Evolutionary conservation across 345 rosid species (phyloP).

Genomic region (Arabidopsis thaliana): DNA sequence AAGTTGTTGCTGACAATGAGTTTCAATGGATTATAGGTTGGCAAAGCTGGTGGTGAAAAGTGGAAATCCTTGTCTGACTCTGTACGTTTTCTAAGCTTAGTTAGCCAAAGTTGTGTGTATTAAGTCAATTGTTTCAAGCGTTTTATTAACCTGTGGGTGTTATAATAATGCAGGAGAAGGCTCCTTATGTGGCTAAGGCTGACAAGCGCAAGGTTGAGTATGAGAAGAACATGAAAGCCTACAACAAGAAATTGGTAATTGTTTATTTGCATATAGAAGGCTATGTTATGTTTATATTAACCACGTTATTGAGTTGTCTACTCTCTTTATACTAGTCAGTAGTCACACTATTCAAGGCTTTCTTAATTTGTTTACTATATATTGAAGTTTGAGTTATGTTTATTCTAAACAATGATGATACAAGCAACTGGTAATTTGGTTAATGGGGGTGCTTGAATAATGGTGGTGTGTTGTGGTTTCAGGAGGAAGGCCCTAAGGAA

Average conservation of each 20-base stretch:
- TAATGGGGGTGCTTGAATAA: neutral
- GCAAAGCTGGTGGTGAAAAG: slow-evolving; percentile 93
- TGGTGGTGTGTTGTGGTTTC: slow-evolving; percentile 4
- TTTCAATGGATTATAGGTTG: slow-evolving; percentile 57
- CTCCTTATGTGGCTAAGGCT: slow-evolving; percentile 77
- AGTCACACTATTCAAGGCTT: no score
- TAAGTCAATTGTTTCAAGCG: neutral
- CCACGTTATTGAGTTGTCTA: neutral
- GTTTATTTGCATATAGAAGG: neutral
- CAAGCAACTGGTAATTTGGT: neutral
- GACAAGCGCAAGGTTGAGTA: slow-evolving; percentile 88
- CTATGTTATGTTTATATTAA: neutral
- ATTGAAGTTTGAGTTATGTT: neutral
- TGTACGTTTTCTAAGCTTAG: slow-evolving; percentile 47
- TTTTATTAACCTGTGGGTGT: neutral
- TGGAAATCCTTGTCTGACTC: slow-evolving; percentile 89
- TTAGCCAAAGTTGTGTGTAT: neutral
- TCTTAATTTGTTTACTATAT: no score
- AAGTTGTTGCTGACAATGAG: neutral
- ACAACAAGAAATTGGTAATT: slow-evolving; percentile 75
- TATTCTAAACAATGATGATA: neutral
- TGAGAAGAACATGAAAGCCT: slow-evolving; percentile 91
- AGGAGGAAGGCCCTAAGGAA: slow-evolving; percentile 82
- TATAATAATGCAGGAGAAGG: slow-evolving; percentile 65
- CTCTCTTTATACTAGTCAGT: no score